Evolutionary conservation across 768 basidiomycete genomes (phyloP), one percentile per base, ranked within the genome.

Genomic region (Cubamyces lactineus): DNA sequence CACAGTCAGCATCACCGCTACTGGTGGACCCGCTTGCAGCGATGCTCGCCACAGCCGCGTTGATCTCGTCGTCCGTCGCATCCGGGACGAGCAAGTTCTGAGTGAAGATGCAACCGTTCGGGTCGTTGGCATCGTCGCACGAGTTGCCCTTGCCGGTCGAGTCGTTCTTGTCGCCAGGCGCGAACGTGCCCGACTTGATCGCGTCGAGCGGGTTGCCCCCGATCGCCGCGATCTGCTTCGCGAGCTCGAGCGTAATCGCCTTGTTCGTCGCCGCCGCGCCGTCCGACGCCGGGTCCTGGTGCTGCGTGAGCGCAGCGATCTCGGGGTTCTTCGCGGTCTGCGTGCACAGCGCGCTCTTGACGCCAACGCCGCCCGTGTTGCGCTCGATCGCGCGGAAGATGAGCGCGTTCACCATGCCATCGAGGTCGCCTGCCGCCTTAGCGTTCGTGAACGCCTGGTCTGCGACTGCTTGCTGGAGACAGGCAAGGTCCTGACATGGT

Each of bases 361-460:
- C 72, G n/a, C 84, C 84, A 57, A 86, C 82, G 41, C 71, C 61
- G 4, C 80, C 84, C 19, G 86, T 82, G 73, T 89, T 90, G 19
- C 86, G 79, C 76, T 89, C 87, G 30, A 90, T 72, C 6, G 87
- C 86, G 53, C 86, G 80, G 75, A 76, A 89, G 63, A 85, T 82
- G 66, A 90, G 71, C 4, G 87, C 86, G 61, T 76, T 78, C 28
- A 83, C 80, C 77, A 80, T 78, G 28, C 84, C 85, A 24, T 80
- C 73, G 46, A 87, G 74, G 68, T 87, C 81, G 16, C 80, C 79
- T 2, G 79, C 80, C 13, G 84, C 82, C 71, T 89, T 89, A 45
- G 87, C 86, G 70, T 89, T 89, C 38, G 86, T 86, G 76, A 89
- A 90, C 0, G 87, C 87, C 69, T 84, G 85, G 67, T 88, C 86